Evolutionary conservation across 1,284 basidiomycete genomes (phyloP), one percentile per base, ranked within the genome.

Genomic region (Sparassis latifolia): DNA sequence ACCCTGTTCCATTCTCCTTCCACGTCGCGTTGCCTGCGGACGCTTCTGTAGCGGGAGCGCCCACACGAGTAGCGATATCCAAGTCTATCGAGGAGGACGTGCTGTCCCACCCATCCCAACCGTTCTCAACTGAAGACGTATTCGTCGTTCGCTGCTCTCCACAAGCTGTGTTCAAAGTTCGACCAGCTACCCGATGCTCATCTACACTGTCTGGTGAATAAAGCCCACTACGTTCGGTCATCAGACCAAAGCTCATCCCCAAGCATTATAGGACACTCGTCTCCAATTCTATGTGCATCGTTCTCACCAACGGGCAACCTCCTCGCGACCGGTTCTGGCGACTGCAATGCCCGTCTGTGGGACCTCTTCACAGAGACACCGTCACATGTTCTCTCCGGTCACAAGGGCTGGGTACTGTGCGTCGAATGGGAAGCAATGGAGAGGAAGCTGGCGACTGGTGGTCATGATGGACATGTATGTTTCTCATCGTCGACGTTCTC

Each of bases 361-460:
- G 90, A 99, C 68, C 79, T 99, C 51, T 82, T 89, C 62, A 95
- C 91, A 0, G 97, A 99, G 70, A 89, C 84, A 7, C 96, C 96
- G 0, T 90, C 91, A 46, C 89, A 92, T 66, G 89, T 86, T 6
- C 77, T 99, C 9, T 72, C 80, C 0, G 96, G 96, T 0, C 97
- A 99, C 66, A 83, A 84, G 55, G 94, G 93, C 0, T 98, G 95
- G 95, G 92, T 99, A 1, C 76, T 99, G 0, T 97, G 93, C 59
- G 90, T 95, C 2, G 97, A 97, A 64, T 99, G 96, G 96, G 95
- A 98, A 62, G 86, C 90, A 0, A 78, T 89, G 70, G 96, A 97
- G 64, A 77, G 92, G 50, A 85, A 86, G 57, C 71, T 98, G 12
- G 96, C 94, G 1, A 96, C 92, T 1, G 97, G 94, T 5, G 91